phyloP scores from a whole-genome alignment of 192 early-diverging fungal genomes.

The Coemansia sp. region DNA sequence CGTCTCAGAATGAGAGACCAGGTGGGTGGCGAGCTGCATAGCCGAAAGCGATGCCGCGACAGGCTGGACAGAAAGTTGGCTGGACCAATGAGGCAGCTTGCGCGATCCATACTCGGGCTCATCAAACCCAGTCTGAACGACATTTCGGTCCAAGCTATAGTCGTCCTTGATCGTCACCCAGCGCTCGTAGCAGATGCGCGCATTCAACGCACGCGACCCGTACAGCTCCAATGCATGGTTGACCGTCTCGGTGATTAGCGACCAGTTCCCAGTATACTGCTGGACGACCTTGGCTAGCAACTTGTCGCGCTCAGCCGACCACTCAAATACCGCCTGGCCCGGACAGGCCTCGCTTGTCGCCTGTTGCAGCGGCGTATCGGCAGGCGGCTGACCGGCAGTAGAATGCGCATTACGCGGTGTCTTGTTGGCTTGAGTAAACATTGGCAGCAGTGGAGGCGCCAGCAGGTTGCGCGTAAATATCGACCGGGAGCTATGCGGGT shows the following conservation, averaged over 20 bases:
- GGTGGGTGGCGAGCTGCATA: slow-evolving; percentile 43
- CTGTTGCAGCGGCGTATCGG: slow-evolving; percentile 43
- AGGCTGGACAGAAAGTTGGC: slow-evolving; percentile 30
- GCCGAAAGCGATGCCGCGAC: slow-evolving; percentile 20
- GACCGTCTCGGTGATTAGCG: slow-evolving; percentile 47
- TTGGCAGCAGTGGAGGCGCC: slow-evolving; percentile 48
- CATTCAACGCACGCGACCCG: slow-evolving; percentile 36
- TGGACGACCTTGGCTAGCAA: slow-evolving; percentile 45
- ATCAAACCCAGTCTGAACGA: slow-evolving; percentile 48
- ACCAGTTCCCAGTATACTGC: slow-evolving; percentile 56
- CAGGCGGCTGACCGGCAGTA: slow-evolving; percentile 33
- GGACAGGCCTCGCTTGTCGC: slow-evolving; percentile 46
- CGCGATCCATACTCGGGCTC: slow-evolving; percentile 48
- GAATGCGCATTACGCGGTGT: slow-evolving; percentile 29
- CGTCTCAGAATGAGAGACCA: slow-evolving; percentile 42
- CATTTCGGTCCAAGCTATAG: slow-evolving; percentile 36
- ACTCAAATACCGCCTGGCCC: slow-evolving; percentile 50
- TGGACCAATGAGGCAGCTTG: slow-evolving; percentile 34
- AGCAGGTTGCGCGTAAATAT: slow-evolving; percentile 50
- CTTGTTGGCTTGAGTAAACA: slow-evolving; percentile 54
- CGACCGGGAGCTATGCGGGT: slow-evolving; percentile 23
- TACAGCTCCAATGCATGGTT: slow-evolving; percentile 43
- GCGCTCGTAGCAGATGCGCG: slow-evolving; percentile 48
- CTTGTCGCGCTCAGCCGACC: slow-evolving; percentile 49
- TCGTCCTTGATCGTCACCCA: slow-evolving; percentile 53